Base-by-base conservation (phyloP, 129 eudicot genomes). In the Solidago caesia region DNA sequence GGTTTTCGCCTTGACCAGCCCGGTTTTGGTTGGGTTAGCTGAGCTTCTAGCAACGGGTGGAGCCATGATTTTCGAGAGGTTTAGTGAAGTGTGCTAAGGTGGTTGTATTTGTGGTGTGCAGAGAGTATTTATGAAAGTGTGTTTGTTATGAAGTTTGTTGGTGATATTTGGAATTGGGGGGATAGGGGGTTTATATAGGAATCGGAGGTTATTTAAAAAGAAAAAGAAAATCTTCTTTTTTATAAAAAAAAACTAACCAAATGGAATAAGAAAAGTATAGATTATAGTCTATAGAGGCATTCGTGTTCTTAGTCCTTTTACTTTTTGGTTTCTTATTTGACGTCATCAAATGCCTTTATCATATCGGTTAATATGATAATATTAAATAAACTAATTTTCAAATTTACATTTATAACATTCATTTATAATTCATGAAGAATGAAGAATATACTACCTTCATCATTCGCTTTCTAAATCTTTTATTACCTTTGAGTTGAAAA, bases 1-100 rank as follows among this genome's bases (percentile, higher is more conserved):
- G 58, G 82, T 86, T 46, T 79, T 80, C 2, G 81, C 85, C 78
- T 70, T 82, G 2, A 69, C 85, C 7, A 80, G 64, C 45, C 72
- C 44, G n/a, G 80, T 48, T n/a, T 75, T 45, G 58, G 21, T 25
- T 44, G 42, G n/a, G 65, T 49, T 63, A 66, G 61, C 7, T 4
- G 44, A 1, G 44, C 21, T 71, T n/a, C 56, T 57, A 57, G 74
- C 67, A 48, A 65, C 74, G 4, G 67, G 74, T 46, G 85, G 81
- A 57, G 81, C 81, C 85, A 81, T 81, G 72, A n/a, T 76, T 45
- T 21, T 27, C 47, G 45, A 3, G 7, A 47, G 27, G 10, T 53
- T 7, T 15, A 64, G 51, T 65, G 72, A 61, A 64, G 56, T 29
- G 59, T 67, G 74, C 14, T 56, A 59, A 11, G 41, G 12, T 14